Evolutionary conservation across 2,329 filamentous ascomycete genomes (phyloP).

Genomic region (Trichoderma guizhouense): DNA sequence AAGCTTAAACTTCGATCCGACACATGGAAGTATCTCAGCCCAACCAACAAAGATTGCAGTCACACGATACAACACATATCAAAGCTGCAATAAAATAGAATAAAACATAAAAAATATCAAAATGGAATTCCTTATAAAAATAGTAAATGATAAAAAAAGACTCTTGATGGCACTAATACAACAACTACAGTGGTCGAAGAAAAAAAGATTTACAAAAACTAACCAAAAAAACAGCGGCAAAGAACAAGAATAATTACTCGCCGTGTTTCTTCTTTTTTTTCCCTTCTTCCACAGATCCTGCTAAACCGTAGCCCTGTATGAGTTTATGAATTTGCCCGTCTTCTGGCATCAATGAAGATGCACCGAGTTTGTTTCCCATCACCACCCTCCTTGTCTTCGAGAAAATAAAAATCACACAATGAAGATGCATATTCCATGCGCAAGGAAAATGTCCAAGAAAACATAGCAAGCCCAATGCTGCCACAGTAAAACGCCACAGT

Average conservation of each 20-base stretch:
- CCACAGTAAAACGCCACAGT: slow-evolving; percentile 18
- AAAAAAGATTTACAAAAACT: slow-evolving; percentile 11
- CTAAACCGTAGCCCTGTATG: slow-evolving; percentile 14
- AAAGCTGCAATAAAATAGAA: not conserved
- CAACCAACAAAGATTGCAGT: not conserved
- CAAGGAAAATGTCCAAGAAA: slow-evolving; percentile 6
- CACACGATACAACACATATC: not conserved
- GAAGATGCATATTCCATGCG: not conserved
- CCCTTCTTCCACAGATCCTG: slow-evolving; percentile 14
- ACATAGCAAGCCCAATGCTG: slow-evolving; percentile 18
- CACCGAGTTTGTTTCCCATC: not conserved
- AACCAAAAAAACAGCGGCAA: not conserved
- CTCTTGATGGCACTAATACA: slow-evolving; percentile 9
- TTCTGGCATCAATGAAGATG: not conserved
- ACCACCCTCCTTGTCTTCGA: not conserved
- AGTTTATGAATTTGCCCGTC: slow-evolving; percentile 7
- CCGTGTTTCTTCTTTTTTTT: slow-evolving; percentile 2
- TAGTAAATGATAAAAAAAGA: not conserved
- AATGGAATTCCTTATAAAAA: not conserved
- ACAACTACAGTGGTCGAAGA: not conserved
- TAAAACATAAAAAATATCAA: not conserved
- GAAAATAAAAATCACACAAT: not conserved
- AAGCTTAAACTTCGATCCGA: not conserved
- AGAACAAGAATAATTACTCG: slow-evolving; percentile 1
- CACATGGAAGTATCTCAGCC: not conserved